phyloP scores from a whole-genome alignment of 2,329 filamentous ascomycete genomes.

The Aspergillus quadrilineatus region DNA sequence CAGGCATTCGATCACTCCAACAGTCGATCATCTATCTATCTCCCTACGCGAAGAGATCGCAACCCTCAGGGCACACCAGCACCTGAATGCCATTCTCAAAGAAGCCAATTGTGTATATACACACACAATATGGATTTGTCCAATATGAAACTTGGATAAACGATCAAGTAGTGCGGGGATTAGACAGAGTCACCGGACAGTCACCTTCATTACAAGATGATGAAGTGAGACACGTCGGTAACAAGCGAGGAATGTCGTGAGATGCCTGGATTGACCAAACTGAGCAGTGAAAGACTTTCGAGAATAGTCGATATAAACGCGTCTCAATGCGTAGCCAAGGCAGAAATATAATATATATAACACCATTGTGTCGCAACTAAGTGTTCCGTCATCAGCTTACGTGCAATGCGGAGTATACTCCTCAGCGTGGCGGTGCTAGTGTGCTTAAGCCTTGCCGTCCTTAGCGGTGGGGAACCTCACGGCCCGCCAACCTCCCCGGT shows the following conservation, averaged over 20 bases:
- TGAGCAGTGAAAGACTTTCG: background rate
- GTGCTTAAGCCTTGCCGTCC: background rate
- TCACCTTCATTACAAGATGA: background rate
- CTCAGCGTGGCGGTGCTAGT: conserved; percentile 9
- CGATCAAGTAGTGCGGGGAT: too few relatives aligned
- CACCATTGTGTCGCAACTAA: background rate
- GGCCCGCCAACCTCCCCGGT: conserved; percentile 3
- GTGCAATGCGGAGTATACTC: conserved; percentile 2
- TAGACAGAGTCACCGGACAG: background rate
- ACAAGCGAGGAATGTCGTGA: background rate
- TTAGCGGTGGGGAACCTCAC: conserved; percentile 11
- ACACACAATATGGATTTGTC: background rate
- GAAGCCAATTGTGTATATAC: background rate
- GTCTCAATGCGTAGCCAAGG: background rate
- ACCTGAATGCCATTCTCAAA: too few relatives aligned
- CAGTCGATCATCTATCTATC: background rate
- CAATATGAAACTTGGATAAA: too few relatives aligned
- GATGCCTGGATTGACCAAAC: too few relatives aligned
- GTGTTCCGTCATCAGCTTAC: background rate
- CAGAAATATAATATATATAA: background rate
- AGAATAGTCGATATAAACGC: background rate
- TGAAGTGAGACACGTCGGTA: background rate
- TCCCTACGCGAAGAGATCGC: background rate
- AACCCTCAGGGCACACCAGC: background rate
- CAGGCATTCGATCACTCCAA: background rate